Evolutionary conservation across 345 rosid species (phyloP).

Genomic region (Bruguiera sexangula): DNA sequence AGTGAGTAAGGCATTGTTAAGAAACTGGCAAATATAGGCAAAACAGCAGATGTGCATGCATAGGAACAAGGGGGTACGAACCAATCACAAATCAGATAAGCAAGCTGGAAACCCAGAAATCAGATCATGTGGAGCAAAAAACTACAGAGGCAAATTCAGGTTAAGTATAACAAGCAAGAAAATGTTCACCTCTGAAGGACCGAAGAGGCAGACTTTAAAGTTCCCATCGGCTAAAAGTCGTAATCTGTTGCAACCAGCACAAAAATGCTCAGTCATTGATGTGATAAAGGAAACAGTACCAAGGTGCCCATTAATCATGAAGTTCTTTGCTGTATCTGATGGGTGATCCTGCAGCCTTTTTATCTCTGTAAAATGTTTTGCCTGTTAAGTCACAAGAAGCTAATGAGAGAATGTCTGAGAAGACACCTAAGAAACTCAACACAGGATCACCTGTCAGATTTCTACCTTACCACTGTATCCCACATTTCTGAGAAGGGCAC

Average conservation of each 20-base stretch:
- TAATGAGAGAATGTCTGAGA: constrained; percentile 7
- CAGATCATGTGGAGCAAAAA: neutral
- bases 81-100: neutral
- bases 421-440: constrained; percentile 8
- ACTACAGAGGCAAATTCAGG: neutral
- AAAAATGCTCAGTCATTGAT: constrained; percentile 95
- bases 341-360: constrained; percentile 75
- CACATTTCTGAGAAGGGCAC: constrained; percentile 74
- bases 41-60: too few species aligned
- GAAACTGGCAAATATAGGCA: neutral
- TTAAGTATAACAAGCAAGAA: neutral
- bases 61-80: neutral
- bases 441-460: constrained; percentile 25
- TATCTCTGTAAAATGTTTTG: constrained; percentile 42
- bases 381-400: constrained; percentile 35
- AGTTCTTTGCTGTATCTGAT: constrained; percentile 89
- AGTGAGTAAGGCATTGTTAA: neutral
- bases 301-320: constrained; percentile 67
- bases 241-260: constrained; percentile 96
- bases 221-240: constrained; percentile 96
- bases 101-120: neutral
- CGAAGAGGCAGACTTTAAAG: constrained; percentile 98
- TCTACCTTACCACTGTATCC: constrained; percentile 95
- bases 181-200: constrained; percentile 77
- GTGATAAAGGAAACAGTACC: constrained; percentile 94